Percentiles rank a stretch among this genome's conserved stretches.
phyloP scores from a whole-genome alignment of 768 basidiomycete genomes.

The Leccinum disarticulatum region DNA sequence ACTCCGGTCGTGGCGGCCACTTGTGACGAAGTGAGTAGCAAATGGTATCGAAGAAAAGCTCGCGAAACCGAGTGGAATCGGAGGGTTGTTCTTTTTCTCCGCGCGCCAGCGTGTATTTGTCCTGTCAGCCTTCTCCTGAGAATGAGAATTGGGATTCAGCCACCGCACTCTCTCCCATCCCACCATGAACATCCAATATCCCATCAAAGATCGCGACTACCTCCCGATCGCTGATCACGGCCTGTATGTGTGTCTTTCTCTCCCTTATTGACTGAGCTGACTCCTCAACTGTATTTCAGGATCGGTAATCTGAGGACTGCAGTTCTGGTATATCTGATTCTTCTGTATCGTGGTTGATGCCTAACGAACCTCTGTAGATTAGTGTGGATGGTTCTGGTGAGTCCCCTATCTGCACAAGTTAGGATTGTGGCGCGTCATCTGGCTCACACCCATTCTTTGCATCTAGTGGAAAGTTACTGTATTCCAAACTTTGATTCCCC shows the following conservation, averaged over 20 bases:
- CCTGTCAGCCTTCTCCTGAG: constrained; percentile 9
- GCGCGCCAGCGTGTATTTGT: constrained; percentile 7
- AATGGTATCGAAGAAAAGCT: too few species aligned
- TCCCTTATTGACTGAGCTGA: constrained; percentile 11
- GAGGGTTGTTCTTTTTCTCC: too few species aligned
- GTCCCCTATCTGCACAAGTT: constrained; percentile 18
- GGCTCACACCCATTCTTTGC: constrained; percentile 4
- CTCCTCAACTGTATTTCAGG: constrained; percentile 34
- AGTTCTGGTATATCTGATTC: constrained; percentile 51
- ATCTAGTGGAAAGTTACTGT: constrained; percentile 85
- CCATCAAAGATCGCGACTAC: constrained; percentile 61
- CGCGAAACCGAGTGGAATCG: too few species aligned
- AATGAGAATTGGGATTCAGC: not conserved
- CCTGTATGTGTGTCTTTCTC: constrained; percentile 47
- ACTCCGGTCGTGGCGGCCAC: too few species aligned
- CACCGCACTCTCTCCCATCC: not conserved
- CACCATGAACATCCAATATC: constrained; percentile 51
- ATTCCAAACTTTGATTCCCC: constrained; percentile 94
- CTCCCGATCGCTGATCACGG: constrained; percentile 78
- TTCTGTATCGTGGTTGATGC: not conserved
- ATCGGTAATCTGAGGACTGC: constrained; percentile 86
- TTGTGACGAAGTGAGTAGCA: too few species aligned
- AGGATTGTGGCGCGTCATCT: not conserved
- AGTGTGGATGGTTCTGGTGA: constrained; percentile 81
- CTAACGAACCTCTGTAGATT: constrained; percentile 38